Percentiles rank a stretch among this genome's conserved stretches.
Evolutionary conservation across 2,329 filamentous ascomycete genomes (phyloP).

Genomic region (Aspergillus luchuensis): DNA sequence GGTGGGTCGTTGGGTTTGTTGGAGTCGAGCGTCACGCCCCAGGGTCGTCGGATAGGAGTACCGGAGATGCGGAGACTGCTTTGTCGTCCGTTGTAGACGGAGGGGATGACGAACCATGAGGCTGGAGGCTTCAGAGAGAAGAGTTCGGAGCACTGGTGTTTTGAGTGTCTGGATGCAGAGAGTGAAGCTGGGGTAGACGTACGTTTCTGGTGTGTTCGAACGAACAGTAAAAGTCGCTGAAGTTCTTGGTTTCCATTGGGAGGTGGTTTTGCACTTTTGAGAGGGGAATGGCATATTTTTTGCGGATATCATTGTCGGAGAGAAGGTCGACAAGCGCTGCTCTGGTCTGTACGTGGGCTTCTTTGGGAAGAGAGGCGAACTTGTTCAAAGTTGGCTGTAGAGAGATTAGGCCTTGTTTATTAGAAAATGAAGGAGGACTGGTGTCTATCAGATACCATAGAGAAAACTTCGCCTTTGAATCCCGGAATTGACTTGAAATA

Average conservation of each 20-base stretch:
- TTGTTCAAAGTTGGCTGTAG: conserved; percentile 14
- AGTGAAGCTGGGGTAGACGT: background rate
- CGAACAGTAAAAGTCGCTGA: conserved; percentile 23
- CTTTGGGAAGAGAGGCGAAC: conserved; percentile 16
- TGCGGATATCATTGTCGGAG: background rate
- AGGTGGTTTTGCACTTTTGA: conserved; percentile 14
- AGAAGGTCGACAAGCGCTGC: conserved; percentile 8
- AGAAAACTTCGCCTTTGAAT: conserved; percentile 8
- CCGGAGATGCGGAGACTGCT: conserved; percentile 17
- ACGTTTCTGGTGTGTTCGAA: conserved; percentile 22
- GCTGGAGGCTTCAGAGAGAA: background rate
- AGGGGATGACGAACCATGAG: conserved; percentile 19
- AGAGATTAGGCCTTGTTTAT: background rate
- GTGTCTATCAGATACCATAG: conserved; percentile 4
- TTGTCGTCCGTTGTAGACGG: conserved; percentile 21
- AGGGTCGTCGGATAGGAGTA: conserved; percentile 14
- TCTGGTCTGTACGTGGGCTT: conserved; percentile 11
- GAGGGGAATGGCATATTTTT: conserved; percentile 12
- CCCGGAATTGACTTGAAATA: conserved; percentile 12
- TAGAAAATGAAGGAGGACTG: background rate
- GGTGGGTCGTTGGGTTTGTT: background rate
- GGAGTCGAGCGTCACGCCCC: conserved; percentile 9
- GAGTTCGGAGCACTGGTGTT: conserved; percentile 14
- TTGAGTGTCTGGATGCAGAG: background rate
- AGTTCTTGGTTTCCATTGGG: conserved; percentile 21